Evolutionary conservation across 768 basidiomycete genomes (phyloP), one percentile per base, ranked within the genome.

Genomic region (Collybia sp.): DNA sequence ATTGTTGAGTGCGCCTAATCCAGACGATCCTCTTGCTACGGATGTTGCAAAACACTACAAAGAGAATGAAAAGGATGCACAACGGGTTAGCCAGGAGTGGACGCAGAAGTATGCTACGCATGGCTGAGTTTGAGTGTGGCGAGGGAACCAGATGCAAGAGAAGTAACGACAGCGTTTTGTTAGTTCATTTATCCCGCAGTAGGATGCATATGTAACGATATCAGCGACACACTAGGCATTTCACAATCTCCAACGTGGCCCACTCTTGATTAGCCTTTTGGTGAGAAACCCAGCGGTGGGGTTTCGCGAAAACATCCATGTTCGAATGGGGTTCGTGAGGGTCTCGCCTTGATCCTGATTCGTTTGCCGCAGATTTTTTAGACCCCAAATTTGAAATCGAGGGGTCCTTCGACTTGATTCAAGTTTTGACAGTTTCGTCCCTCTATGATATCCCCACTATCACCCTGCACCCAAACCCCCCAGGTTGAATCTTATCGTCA

Each of bases 21-120:
- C 96, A 1, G 93, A 95, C 57, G 93, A 95, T 59, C 93, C 93
- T 4, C 79, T 95, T 19, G 93, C 93, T 30, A 91, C 93, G 33
- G 93, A 95, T 53, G 90, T 93, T 13, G 96, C 96, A 20, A 94
- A 96, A 66, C 93, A 98, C 60, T 99, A 96, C 79, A 98, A 99
- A 68, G 92, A 97, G 72, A 77, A 98, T 63, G 92, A 96, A 76
- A 79, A 82, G 64, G 94, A 87, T 48, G 96, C 96, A 18, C 88
- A 92, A 68, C 73, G 84, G 31, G 92, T 96, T 49, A 92, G 91
- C 63, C 80, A 80, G 62, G 92, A 96, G 70, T 99, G 96, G 96
- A 98, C 96, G 55, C 79, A 84, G 70, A 80, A 82, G 63, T 97
- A 87, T 60, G 95, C 95, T 6, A 47, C 51, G 45, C 49, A 48